These are phyloP conservation scores for Daucus carota DNA, from an alignment of 129 eudicot genomes.

Conservation along the genomic window DH1_v3.0 NC_030388.2:9118501-9119000, in stretches of 20 bases:
- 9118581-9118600: neutral
- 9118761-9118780: neutral
- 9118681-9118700: neutral
- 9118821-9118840: neutral
- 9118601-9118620: neutral
- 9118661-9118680: neutral
- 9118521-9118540: neutral
- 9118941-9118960: neutral
- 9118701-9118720: neutral
- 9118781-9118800: neutral
- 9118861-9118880: neutral
- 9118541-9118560: neutral
- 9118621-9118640: neutral
- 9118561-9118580: neutral
- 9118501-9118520: neutral
- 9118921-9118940: neutral
- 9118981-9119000: neutral
- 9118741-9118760: neutral
- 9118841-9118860: neutral
- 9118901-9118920: no score
- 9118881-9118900: no score
- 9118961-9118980: no score
- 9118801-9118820: neutral
- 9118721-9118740: neutral
- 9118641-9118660: neutral